Evolutionary conservation across 176 grass and related monocot genomes (phyloP), one percentile per base, ranked within the genome.

Genomic region (Juncus inflexus): DNA sequence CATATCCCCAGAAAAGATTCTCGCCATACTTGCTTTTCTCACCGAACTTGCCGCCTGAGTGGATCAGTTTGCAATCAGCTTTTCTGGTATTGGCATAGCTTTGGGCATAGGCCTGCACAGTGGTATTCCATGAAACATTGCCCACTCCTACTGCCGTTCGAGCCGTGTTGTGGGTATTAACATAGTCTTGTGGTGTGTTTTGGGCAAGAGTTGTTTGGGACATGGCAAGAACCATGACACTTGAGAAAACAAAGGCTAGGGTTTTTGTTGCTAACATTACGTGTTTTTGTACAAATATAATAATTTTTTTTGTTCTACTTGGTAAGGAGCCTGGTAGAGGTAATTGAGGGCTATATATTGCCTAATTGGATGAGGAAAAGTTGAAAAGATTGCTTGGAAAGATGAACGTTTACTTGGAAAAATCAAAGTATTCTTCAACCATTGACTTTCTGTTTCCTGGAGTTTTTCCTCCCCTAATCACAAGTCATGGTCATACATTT

Each of bases 11-110:
- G 64, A 69, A 90, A 50, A 90, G 0, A 75, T 85, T 90, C 70
- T 90, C 78, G 10, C 82, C 86, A 37, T 85, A 90, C 50, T n/a
- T 35, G 6, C 87, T n/a, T n/a, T n/a, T n/a, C n/a, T n/a, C n/a
- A n/a, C n/a, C n/a, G n/a, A n/a, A n/a, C n/a, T n/a, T 35, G 6
- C 87, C 76, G 11, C 56, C 42, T 3, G 83, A 86, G 87, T 83
- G 83, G 51, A 40, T 3, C 7, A 86, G 63, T 2, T 2, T 2
- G 79, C 86, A 86, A 60, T 83, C 59, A 11, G 6, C 60, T 1
- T 42, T 65, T 9, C 76, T 72, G 49, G 75, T 12, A 15, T 71
- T 58, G 4, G 78, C 78, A 47, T 90, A 90, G 43, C 0, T 55
- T 61, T 74, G 62, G 35, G 82, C 86, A 37, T 77, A 90, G 0